A percentile compares a stretch with the other conserved stretches of the same genome.
These are phyloP conservation scores for Arthrinium phaeospermum DNA, from an alignment of 2,329 filamentous ascomycete species.

Conservation along the genomic window DNA sequence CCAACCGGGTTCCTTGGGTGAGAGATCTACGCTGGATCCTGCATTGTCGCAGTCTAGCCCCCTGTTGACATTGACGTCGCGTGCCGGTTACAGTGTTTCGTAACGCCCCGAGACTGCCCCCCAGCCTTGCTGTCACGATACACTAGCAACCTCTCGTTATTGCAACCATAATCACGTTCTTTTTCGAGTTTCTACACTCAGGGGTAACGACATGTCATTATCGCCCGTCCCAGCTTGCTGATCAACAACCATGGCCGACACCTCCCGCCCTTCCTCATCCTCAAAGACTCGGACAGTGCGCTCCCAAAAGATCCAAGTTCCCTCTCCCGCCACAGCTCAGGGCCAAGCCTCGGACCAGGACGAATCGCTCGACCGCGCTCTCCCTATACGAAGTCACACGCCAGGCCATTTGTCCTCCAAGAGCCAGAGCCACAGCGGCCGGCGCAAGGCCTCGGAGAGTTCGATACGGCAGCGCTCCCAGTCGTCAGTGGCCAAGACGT, in stretches of 20 bases:
- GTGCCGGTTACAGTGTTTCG: constrained; percentile 14
- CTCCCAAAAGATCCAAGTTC: constrained; percentile 57
- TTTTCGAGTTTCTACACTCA: constrained; percentile 11
- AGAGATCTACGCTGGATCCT: constrained; percentile 7
- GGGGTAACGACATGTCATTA: constrained; percentile 14
- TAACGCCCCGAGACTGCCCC: constrained; percentile 2
- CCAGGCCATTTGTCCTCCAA: constrained; percentile 66
- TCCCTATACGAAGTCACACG: constrained; percentile 62
- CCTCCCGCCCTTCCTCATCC: constrained; percentile 37
- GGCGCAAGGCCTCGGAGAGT: constrained; percentile 57
- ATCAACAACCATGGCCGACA: constrained; percentile 37
- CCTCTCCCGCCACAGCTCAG: constrained; percentile 42
- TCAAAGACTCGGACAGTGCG: constrained; percentile 54
- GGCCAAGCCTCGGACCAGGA: constrained; percentile 38
- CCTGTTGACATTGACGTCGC: constrained; percentile 17
- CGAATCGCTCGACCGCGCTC: constrained; percentile 43
- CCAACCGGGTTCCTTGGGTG: neutral
- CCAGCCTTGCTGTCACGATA: constrained; percentile 12
- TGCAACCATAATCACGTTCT: constrained; percentile 10
- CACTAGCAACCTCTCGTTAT: constrained; percentile 4
- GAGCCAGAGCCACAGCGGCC: constrained; percentile 50
- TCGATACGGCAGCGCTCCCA: constrained; percentile 61
- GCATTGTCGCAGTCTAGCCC: constrained; percentile 1
- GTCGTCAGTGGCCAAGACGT: constrained; percentile 45
- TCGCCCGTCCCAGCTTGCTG: neutral